phyloP scores from a whole-genome alignment of 2,329 filamentous ascomycete genomes.

The Arthrobotrys sinensis region DNA sequence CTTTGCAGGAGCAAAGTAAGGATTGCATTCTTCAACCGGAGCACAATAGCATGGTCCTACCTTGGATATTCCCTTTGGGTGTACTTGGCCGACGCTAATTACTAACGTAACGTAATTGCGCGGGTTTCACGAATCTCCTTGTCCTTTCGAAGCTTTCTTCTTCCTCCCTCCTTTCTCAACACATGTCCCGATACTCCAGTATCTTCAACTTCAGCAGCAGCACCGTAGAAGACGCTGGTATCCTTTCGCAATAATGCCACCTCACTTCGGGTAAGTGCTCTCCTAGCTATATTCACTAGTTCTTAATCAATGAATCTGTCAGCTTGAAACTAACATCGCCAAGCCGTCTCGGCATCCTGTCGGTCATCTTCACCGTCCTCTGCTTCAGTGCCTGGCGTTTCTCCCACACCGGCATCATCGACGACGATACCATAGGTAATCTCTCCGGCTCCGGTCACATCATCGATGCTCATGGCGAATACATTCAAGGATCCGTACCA shows the following conservation, averaged over 20 bases:
- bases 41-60: no score
- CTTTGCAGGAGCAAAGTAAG: no score
- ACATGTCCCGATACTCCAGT: background rate
- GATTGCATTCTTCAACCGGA: no score
- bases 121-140: background rate
- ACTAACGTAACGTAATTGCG: no score
- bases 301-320: no score
- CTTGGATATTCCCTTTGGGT: no score
- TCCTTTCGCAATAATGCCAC: slow-evolving; percentile 22
- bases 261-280: slow-evolving; percentile 39
- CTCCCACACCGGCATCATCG: slow-evolving; percentile 36
- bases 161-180: background rate
- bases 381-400: slow-evolving; percentile 55
- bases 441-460: slow-evolving; percentile 44
- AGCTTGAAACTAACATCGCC: slow-evolving; percentile 1
- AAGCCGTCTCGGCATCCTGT: slow-evolving; percentile 49
- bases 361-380: slow-evolving; percentile 36
- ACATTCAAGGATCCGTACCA: slow-evolving; percentile 33
- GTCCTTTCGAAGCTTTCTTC: background rate
- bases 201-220: background rate
- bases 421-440: slow-evolving; percentile 49
- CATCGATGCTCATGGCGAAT: slow-evolving; percentile 45
- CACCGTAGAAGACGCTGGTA: background rate
- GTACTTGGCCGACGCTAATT: no score
- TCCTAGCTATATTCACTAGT: background rate